These are phyloP conservation scores for Geotrichum restrictum DNA, from an alignment of 1,139 yeast genomes.

Conservation along the genomic window DNA sequence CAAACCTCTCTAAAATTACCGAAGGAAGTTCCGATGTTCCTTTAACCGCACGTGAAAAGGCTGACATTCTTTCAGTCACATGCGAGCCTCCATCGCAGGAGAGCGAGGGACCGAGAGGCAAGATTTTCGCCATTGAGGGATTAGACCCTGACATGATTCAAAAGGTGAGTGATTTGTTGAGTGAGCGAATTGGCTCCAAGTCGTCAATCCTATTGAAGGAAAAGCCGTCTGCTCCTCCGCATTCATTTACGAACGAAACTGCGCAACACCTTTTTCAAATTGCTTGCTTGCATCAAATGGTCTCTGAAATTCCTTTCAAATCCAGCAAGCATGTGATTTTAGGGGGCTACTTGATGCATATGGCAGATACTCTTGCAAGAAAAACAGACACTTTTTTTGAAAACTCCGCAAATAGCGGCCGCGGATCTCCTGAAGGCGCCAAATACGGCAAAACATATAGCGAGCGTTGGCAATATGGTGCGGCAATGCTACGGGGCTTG, in stretches of 20 bases:
- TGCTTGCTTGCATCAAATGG: slow-evolving; percentile 32
- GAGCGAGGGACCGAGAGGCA: slow-evolving; percentile 14
- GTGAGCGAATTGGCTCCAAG: slow-evolving; percentile 13
- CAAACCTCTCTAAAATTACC: slow-evolving; percentile 1
- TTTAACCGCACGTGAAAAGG: slow-evolving; percentile 30
- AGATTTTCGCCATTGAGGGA: slow-evolving; percentile 32
- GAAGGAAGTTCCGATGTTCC: slow-evolving; percentile 6
- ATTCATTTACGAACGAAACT: background rate
- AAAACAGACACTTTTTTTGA: no score
- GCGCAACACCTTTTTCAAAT: slow-evolving; percentile 33
- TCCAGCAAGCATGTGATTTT: slow-evolving; percentile 24
- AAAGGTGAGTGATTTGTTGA: slow-evolving; percentile 23
- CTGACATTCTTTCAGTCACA: slow-evolving; percentile 29
- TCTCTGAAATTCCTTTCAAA: slow-evolving; percentile 24
- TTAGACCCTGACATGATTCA: slow-evolving; percentile 26
- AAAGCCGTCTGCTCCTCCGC: background rate
- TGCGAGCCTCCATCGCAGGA: slow-evolving; percentile 25
- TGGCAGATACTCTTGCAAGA: slow-evolving; percentile 30
- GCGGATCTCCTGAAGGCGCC: background rate
- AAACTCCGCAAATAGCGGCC: background rate
- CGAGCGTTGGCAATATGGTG: slow-evolving; percentile 14
- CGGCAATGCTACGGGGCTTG: slow-evolving; percentile 28
- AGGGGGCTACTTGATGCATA: slow-evolving; percentile 32
- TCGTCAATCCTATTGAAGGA: slow-evolving; percentile 25
- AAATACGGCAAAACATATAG: background rate